A percentile compares a stretch with the other conserved stretches of the same genome.
Conservation (phyloP, 345 rosid species). For the Gossypium stocksii region DNA sequence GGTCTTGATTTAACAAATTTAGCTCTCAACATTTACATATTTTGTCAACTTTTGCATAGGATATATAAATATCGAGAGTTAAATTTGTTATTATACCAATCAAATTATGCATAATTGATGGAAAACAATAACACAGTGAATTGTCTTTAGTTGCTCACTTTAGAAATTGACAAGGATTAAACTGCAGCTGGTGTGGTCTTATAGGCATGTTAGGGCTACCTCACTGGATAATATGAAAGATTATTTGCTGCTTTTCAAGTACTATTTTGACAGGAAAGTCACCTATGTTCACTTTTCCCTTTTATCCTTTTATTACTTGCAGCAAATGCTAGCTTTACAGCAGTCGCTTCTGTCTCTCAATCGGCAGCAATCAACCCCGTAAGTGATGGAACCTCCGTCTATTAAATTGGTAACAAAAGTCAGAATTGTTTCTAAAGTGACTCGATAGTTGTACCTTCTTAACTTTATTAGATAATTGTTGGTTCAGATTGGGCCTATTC, state of each 20-base stretch:
- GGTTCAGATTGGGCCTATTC: background rate
- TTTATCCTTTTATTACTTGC: conserved; percentile 15
- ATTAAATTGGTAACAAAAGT: background rate
- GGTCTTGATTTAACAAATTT: no score
- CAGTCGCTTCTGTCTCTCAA: conserved; percentile 58
- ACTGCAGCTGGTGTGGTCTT: background rate
- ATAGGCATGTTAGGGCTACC: conserved; percentile 2
- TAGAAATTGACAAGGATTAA: no score
- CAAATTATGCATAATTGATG: no score
- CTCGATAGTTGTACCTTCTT: background rate
- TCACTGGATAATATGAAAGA: background rate
- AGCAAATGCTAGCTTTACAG: conserved; percentile 62
- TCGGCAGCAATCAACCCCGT: conserved; percentile 59
- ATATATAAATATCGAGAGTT: no score
- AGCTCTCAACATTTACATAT: no score
- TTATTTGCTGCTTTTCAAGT: background rate
- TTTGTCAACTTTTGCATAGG: no score
- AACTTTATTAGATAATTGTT: background rate
- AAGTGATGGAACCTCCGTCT: conserved; percentile 23
- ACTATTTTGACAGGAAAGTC: background rate
- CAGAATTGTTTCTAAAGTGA: background rate
- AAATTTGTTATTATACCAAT: no score
- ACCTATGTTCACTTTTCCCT: conserved; percentile 14
- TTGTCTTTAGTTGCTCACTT: no score
- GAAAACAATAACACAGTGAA: no score